These are phyloP conservation scores for Vigna trinervia DNA, from an alignment of 306 rosid species.

Conservation along the genomic window DNA sequence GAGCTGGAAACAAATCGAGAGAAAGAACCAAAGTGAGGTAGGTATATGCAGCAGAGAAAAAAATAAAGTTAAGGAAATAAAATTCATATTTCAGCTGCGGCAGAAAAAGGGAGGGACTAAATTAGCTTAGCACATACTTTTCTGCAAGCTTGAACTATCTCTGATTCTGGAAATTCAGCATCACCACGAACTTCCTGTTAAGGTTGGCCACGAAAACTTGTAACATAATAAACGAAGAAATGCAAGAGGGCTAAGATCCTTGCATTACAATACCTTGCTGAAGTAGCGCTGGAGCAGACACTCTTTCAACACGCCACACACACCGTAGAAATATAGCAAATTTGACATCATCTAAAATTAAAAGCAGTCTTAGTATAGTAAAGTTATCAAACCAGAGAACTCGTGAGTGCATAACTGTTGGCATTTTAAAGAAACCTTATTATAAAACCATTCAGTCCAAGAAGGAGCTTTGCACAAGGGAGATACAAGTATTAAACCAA, in stretches of 20 bases:
- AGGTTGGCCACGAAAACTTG: slow-evolving; percentile 29
- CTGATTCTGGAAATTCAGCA: slow-evolving; percentile 87
- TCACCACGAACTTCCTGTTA: slow-evolving; percentile 84
- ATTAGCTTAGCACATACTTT: slow-evolving; percentile 61
- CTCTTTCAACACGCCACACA: slow-evolving; percentile 82
- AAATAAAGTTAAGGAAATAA: neutral
- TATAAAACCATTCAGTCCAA: slow-evolving; percentile 93
- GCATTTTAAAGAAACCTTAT: slow-evolving; percentile 65
- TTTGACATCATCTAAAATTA: slow-evolving; percentile 75
- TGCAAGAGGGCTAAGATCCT: slow-evolving; percentile 4
- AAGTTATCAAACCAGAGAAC: slow-evolving; percentile 26
- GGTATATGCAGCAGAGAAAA: neutral
- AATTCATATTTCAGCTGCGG: slow-evolving; percentile 37
- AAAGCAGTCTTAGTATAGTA: slow-evolving; percentile 38
- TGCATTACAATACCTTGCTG: slow-evolving; percentile 72
- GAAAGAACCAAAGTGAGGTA: slow-evolving; percentile 25
- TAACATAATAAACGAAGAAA: neutral
- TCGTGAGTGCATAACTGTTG: neutral
- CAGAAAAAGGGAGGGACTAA: slow-evolving; percentile 23
- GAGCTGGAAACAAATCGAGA: slow-evolving; percentile 57
- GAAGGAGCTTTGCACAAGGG: slow-evolving; percentile 91
- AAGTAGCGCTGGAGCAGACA: slow-evolving; percentile 89
- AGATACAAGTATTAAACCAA: slow-evolving; percentile 92
- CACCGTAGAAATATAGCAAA: slow-evolving; percentile 83
- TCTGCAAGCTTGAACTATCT: slow-evolving; percentile 92